Evolutionary conservation across 75 land plant genomes (phyloP).

Genomic region (Isoetes taiwanensis): DNA sequence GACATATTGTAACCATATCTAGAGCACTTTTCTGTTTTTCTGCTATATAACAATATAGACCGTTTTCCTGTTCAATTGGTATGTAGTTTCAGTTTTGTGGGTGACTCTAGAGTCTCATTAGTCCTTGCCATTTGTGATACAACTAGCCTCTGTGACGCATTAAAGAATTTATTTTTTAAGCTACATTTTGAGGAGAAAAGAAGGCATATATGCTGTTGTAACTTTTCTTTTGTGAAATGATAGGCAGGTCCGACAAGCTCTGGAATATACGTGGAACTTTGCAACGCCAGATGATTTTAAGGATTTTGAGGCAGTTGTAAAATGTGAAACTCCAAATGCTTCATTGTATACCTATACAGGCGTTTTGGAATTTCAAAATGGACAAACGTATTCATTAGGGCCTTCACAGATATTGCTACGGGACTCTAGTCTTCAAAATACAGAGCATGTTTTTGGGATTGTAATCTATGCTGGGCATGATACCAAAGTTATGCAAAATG

Average conservation of each 20-base stretch:
- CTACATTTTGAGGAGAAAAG: no score
- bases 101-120: no score
- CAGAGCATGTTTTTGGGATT: conserved; percentile 20
- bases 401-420: conserved; percentile 20
- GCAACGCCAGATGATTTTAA: neutral
- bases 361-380: conserved; percentile 8
- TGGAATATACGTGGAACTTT: conserved; percentile 12
- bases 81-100: no score
- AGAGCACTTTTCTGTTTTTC: no score
- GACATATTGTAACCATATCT: no score
- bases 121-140: no score
- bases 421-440: conserved; percentile 26
- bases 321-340: conserved; percentile 24
- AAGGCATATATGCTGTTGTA: no score
- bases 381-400: conserved; percentile 14
- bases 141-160: no score
- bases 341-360: conserved; percentile 22
- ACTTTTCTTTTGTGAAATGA: neutral
- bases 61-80: no score
- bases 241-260: conserved; percentile 22
- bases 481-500: conserved; percentile 32
- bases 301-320: conserved; percentile 8
- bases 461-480: conserved; percentile 36
- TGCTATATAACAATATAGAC: no score
- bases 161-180: no score